phyloP scores from a whole-genome alignment of 257 asterid genomes.

The Craterostigma plantagineum region DNA sequence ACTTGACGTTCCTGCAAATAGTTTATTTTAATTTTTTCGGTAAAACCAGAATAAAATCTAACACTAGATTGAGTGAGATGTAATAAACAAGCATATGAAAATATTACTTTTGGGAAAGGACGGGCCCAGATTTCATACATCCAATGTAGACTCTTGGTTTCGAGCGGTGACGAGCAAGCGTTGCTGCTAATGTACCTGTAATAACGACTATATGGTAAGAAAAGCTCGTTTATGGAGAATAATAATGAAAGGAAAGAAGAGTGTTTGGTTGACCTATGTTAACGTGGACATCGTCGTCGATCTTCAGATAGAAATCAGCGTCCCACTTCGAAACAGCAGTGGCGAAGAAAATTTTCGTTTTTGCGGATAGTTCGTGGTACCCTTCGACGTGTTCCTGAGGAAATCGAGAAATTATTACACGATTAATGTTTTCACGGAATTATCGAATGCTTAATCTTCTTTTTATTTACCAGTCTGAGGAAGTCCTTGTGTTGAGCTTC shows the following conservation, averaged over 20 bases:
- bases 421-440: too few species aligned
- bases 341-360: conserved; percentile 45
- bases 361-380: conserved; percentile 45
- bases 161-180: conserved; percentile 35
- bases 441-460: too few species aligned
- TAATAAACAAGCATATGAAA: not conserved
- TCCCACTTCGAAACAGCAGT: conserved; percentile 51
- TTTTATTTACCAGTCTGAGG: conserved; percentile 19
- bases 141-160: conserved; percentile 61
- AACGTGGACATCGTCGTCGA: conserved; percentile 76
- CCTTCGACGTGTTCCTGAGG: conserved; percentile 33
- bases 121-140: conserved; percentile 83
- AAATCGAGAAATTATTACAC: too few species aligned
- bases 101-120: conserved; percentile 39
- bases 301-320: conserved; percentile 57
- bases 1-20: conserved; percentile 34
- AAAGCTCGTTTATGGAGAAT: too few species aligned
- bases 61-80: too few species aligned
- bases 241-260: too few species aligned
- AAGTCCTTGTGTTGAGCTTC: conserved; percentile 36
- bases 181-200: conserved; percentile 23
- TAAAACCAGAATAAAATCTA: not conserved
- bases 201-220: too few species aligned
- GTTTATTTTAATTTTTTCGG: not conserved
- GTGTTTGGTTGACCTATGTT: conserved; percentile 16